Base-by-base conservation (phyloP, 2,329 filamentous ascomycete genomes). In the Spiromastix sp. region DNA sequence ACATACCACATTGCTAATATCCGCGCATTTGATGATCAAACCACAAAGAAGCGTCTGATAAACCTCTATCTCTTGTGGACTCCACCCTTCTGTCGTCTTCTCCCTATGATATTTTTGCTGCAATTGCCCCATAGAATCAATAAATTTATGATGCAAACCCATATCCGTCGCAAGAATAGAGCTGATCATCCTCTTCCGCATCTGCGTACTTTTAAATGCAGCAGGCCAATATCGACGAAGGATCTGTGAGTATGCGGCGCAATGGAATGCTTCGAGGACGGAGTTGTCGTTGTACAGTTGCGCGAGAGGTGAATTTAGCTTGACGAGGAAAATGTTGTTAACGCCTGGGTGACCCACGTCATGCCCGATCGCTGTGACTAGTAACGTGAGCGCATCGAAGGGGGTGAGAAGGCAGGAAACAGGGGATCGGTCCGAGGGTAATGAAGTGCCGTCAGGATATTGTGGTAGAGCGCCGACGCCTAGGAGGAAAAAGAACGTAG, bases 151-250 rank as follows among this genome's bases (percentile, higher is more conserved):
- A 60, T 98, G 91, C 5, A 94, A 64, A 5, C 86, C 86, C 91
- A 98, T 98, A 52, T 98, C 91, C 0, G 91, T 98, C 2, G 91
- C 85, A 16, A 98, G 66, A 40, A 98, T 96, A n/a, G 85, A 91
- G 56, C 85, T 94, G 49, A 95, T 96, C 80, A 96, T 91, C 5
- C 94, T 67, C 47, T 80, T 82, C 37, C 89, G 79, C 72, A 96
- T 84, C 39, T 78, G 78, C 30, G 71, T 70, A 48, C 91, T 80
- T 43, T 80, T 71, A 47, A 93, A 93, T 2, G 81, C 81, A 3
- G 74, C 68, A 0, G 87, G 85, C 91, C 91, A 98, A 56, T 96
- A 80, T 32, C 86, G 77, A 32, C 89, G 81, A 27, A 98, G 72
- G 25, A 98, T 94, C 54, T 96, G 91, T 0, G 87, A 95, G 52